phyloP scores from a whole-genome alignment of 164 flowering plant genomes.

The Akebia trifoliata region DNA sequence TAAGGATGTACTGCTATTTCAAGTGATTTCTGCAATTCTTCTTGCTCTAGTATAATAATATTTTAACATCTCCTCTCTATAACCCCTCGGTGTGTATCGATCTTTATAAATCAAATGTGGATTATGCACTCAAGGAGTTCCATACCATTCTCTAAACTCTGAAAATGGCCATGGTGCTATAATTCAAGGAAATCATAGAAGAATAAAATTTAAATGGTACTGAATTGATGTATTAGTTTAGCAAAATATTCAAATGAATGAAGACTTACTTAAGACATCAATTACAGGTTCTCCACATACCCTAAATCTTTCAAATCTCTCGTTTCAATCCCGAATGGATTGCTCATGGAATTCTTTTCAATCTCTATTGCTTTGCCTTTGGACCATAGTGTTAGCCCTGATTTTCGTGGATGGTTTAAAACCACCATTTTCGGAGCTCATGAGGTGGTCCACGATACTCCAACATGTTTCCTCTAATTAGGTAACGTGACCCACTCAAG shows the following conservation, averaged over 20 bases:
- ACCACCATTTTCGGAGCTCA: too few species aligned
- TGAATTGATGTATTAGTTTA: too few species aligned
- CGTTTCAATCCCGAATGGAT: not conserved
- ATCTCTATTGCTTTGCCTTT: too few species aligned
- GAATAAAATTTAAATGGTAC: not conserved
- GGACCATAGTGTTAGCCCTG: too few species aligned
- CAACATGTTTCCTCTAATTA: too few species aligned
- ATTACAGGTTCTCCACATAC: not conserved
- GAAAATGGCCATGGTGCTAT: not conserved
- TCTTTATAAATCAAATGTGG: not conserved
- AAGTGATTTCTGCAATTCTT: not conserved
- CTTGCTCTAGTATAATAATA: not conserved
- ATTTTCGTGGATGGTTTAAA: too few species aligned
- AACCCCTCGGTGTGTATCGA: not conserved
- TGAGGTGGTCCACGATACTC: too few species aligned
- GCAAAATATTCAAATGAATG: not conserved
- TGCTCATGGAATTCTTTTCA: not conserved
- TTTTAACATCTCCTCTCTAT: not conserved
- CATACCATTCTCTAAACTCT: not conserved
- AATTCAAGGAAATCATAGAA: not conserved
- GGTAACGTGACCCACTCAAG: too few species aligned
- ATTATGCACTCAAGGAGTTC: not conserved
- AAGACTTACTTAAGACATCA: not conserved
- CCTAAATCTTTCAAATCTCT: not conserved
- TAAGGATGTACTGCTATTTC: not conserved